Base-by-base conservation (phyloP, 805 yeast species). In the Candida nonsorbophila region DNA sequence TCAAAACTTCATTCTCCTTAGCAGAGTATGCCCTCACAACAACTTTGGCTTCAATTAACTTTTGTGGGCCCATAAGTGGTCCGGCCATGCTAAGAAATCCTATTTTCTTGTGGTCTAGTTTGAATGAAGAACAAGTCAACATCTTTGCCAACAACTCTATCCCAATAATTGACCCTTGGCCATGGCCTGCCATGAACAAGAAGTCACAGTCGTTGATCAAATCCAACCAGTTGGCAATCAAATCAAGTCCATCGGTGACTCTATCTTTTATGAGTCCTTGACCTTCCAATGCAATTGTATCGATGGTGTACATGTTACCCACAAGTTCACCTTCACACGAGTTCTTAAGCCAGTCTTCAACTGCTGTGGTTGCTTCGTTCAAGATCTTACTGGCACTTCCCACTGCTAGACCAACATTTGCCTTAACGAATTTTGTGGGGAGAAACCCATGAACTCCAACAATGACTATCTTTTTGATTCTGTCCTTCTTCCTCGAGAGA, bases 271-370 rank as follows among this genome's bases (percentile, higher is more conserved):
- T 48, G 16, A 44, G 48, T 4, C 69, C 69, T 28, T 53, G 54
- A 1, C 71, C 69, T 28, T 64, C 71, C 7, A 64, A 42, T 5
- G 67, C 58, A 20, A 64, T 60, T 0, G 64, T 51, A 22, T 55
- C 52, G 7, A 63, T 52, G 9, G 52, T 37, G 33, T 24, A 40
- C 41, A 27, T 38, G 20, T 24, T 38, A 29, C 36, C 44, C 20
- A 7, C 19, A 22, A 24, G 33, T 11, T 34, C 32, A 9, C 32
- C 31, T 14, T 32, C 39, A 9, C 28, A 14, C 7, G 17, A 28
- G 22, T 30, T 32, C 10, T 32, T 28, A 5, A 40, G 31, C 67
- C 67, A 62, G n/a, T 34, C 27, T 13, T 45, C 41, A 2, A 62
- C 38, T 3, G 59, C 54, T 17, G 38, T 41, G 8, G 53, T 43